Conservation (phyloP, 345 rosid species). For the Viola odorata region DNA sequence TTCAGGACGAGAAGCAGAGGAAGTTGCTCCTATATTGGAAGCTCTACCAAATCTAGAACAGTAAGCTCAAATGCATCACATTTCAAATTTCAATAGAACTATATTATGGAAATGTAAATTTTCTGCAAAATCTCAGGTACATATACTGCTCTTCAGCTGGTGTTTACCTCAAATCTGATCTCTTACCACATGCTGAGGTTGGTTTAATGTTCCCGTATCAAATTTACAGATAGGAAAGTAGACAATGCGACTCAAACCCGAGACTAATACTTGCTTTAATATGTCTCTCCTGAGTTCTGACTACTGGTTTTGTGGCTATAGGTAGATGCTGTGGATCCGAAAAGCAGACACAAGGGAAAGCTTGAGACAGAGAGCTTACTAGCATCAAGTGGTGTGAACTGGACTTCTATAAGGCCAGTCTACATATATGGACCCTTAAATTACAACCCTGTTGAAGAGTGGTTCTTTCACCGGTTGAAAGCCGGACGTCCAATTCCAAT, state of each 20-base stretch:
- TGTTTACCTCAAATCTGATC: slow-evolving; percentile 85
- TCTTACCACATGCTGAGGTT: slow-evolving; percentile 83
- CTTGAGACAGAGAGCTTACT: slow-evolving; percentile 74
- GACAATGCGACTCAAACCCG: too few relatives aligned
- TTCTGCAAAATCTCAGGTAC: slow-evolving; percentile 44
- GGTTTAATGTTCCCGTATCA: background rate
- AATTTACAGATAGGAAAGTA: too few relatives aligned
- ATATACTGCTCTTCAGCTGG: slow-evolving; percentile 97
- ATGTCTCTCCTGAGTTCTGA: background rate
- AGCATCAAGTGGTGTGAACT: slow-evolving; percentile 66
- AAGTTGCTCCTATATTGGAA: slow-evolving; percentile 87
- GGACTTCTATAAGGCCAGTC: slow-evolving; percentile 91
- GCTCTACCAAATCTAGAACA: slow-evolving; percentile 90
- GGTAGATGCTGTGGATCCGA: slow-evolving; percentile 91
- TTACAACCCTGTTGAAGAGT: slow-evolving; percentile 97
- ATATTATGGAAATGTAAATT: slow-evolving; percentile 11
- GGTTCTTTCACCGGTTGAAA: slow-evolving; percentile 95
- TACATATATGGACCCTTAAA: slow-evolving; percentile 95
- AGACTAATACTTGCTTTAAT: background rate
- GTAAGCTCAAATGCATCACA: slow-evolving; percentile 34
- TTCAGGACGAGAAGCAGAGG: slow-evolving; percentile 85
- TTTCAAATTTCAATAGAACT: too few relatives aligned
- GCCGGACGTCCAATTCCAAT: slow-evolving; percentile 92
- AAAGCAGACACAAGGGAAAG: slow-evolving; percentile 98
- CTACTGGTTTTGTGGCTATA: slow-evolving; percentile 14